A percentile compares a stretch with the other conserved stretches of the same genome.
phyloP scores from a whole-genome alignment of 345 rosid species.

The Euphorbia lathyris region DNA sequence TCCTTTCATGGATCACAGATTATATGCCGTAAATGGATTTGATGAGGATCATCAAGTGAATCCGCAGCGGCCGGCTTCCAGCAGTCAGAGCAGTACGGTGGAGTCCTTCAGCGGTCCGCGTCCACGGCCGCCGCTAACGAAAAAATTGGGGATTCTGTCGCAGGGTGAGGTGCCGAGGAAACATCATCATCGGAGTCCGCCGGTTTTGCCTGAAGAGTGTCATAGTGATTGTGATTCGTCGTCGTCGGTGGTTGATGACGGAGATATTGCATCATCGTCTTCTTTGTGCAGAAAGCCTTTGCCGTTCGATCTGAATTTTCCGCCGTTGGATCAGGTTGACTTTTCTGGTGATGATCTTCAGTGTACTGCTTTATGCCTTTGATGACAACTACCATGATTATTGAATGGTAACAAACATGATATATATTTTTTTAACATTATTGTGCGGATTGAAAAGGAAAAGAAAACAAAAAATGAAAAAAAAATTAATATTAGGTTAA shows the following conservation, averaged over 20 bases:
- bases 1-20: slow-evolving; percentile 27
- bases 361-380: slow-evolving; percentile 82
- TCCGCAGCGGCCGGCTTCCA: slow-evolving; percentile 70
- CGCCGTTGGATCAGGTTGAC: slow-evolving; percentile 72
- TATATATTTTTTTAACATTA: background rate
- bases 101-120: slow-evolving; percentile 90
- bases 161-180: slow-evolving; percentile 28
- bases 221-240: slow-evolving; percentile 95
- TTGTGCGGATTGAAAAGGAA: slow-evolving; percentile 7
- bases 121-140: slow-evolving; percentile 22
- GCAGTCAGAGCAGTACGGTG: slow-evolving; percentile 94
- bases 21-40: slow-evolving; percentile 36
- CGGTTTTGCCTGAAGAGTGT: slow-evolving; percentile 73
- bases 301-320: slow-evolving; percentile 85
- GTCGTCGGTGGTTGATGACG: slow-evolving; percentile 71
- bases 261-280: slow-evolving; percentile 50
- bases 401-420: background rate
- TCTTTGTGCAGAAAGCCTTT: slow-evolving; percentile 28
- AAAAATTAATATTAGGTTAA: background rate
- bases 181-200: slow-evolving; percentile 55
- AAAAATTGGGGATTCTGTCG: slow-evolving; percentile 14
- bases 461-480: background rate
- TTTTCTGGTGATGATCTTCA: slow-evolving; percentile 61
- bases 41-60: slow-evolving; percentile 33
- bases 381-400: slow-evolving; percentile 25